phyloP scores from a whole-genome alignment of 2,329 filamentous ascomycete species.

The Cercospora sp. region DNA sequence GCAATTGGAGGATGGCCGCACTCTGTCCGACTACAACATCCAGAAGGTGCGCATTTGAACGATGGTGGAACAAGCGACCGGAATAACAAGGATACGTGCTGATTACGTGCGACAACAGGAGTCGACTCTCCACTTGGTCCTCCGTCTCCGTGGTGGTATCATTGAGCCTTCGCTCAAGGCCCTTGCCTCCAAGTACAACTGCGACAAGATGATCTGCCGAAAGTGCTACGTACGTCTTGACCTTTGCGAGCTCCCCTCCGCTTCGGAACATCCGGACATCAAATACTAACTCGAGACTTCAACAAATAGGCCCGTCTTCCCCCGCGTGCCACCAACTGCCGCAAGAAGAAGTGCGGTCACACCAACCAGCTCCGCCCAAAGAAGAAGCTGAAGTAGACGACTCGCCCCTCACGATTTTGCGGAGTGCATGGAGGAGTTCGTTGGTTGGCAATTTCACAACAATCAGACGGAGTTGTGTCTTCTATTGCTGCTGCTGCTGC shows the following conservation, averaged over 20 bases:
- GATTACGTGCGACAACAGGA: slow-evolving; percentile 59
- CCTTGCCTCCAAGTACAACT: slow-evolving; percentile 99
- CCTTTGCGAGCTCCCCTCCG: not conserved
- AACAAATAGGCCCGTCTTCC: slow-evolving; percentile 70
- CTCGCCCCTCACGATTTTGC: slow-evolving; percentile 11
- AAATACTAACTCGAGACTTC: slow-evolving; percentile 14
- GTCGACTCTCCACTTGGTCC: slow-evolving; percentile 96
- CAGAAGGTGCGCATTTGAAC: slow-evolving; percentile 72
- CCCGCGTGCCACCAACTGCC: slow-evolving; percentile 99
- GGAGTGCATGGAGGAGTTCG: slow-evolving; percentile 10
- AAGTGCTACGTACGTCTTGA: slow-evolving; percentile 88
- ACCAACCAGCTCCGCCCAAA: slow-evolving; percentile 99
- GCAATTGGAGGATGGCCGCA: slow-evolving; percentile 98
- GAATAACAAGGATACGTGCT: slow-evolving; percentile 16
- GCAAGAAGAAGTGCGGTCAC: slow-evolving; percentile 99
- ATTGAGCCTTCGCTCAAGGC: slow-evolving; percentile 99
- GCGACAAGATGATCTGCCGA: slow-evolving; percentile 99
- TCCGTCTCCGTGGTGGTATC: slow-evolving; percentile 98
- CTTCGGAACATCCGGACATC: not conserved
- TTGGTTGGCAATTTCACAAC: slow-evolving; percentile 7
- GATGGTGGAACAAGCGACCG: not conserved
- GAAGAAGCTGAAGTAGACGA: slow-evolving; percentile 95
- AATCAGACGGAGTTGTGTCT: not conserved
- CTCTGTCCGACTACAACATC: slow-evolving; percentile 98
- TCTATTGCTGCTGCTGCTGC: not conserved